These are phyloP conservation scores for Paramecium biaurelia DNA, from an alignment of 73 alveolate genomes.

Conservation along the genomic window DNA sequence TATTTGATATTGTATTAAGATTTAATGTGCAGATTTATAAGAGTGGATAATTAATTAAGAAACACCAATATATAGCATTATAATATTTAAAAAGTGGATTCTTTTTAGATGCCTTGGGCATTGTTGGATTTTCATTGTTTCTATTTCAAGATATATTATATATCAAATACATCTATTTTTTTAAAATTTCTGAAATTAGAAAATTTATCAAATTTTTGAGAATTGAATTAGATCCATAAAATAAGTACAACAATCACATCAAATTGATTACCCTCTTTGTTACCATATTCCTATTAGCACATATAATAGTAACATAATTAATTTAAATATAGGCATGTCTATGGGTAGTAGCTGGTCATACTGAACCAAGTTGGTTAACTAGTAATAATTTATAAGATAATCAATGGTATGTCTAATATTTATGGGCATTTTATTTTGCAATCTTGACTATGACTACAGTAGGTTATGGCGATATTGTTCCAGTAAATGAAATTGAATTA, in stretches of 20 bases:
- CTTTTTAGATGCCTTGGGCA: background rate
- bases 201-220: background rate
- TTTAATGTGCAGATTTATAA: background rate
- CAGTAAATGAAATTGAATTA: constrained; percentile 24
- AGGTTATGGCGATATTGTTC: constrained; percentile 62
- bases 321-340: background rate
- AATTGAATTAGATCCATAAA: background rate
- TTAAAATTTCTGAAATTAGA: background rate
- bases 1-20: background rate
- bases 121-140: constrained; percentile 20
- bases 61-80: background rate
- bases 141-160: background rate
- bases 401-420: constrained; percentile 27
- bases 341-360: constrained; percentile 23
- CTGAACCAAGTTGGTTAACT: background rate
- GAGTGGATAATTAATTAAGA: background rate
- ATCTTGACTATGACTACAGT: constrained; percentile 52
- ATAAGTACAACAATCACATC: background rate
- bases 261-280: background rate
- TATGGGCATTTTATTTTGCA: constrained; percentile 47
- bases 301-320: background rate
- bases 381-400: background rate
- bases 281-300: background rate
- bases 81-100: constrained; percentile 28
- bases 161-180: background rate